A percentile compares a stretch with the other conserved stretches of the same genome.
Conservation (phyloP, 257 asterid species). For the Hygrophila difformis region DNA sequence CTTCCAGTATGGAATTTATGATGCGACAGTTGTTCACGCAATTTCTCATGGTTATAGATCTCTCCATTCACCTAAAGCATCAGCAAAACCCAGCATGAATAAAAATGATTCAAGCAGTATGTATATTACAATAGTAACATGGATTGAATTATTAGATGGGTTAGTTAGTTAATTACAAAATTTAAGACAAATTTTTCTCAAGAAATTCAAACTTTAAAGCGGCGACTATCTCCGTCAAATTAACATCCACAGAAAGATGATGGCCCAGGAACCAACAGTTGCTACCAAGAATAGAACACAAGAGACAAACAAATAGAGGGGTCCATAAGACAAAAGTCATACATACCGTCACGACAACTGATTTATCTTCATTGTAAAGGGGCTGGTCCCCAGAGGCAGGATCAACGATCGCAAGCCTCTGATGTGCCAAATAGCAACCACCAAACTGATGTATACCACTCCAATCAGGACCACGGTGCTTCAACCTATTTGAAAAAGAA, state of each 20-base stretch:
- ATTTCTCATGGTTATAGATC: constrained; percentile 81
- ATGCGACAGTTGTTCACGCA: constrained; percentile 52
- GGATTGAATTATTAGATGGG: no score
- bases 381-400: constrained; percentile 99
- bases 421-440: constrained; percentile 68
- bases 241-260: not conserved
- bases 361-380: constrained; percentile 63
- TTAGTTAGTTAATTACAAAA: no score
- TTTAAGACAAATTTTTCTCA: no score
- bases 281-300: not conserved
- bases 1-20: constrained; percentile 85
- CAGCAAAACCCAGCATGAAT: not conserved
- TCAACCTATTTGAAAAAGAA: constrained; percentile 44
- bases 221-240: not conserved
- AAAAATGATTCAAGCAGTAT: not conserved
- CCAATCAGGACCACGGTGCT: constrained; percentile 99
- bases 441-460: constrained; percentile 85
- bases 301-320: not conserved
- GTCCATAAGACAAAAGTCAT: not conserved
- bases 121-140: not conserved
- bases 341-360: constrained; percentile 66
- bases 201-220: no score
- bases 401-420: constrained; percentile 81
- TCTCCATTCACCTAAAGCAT: constrained; percentile 79
- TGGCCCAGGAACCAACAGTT: not conserved